phyloP scores from a whole-genome alignment of 768 basidiomycete species.

The Porphyrellus cyaneotinctus region DNA sequence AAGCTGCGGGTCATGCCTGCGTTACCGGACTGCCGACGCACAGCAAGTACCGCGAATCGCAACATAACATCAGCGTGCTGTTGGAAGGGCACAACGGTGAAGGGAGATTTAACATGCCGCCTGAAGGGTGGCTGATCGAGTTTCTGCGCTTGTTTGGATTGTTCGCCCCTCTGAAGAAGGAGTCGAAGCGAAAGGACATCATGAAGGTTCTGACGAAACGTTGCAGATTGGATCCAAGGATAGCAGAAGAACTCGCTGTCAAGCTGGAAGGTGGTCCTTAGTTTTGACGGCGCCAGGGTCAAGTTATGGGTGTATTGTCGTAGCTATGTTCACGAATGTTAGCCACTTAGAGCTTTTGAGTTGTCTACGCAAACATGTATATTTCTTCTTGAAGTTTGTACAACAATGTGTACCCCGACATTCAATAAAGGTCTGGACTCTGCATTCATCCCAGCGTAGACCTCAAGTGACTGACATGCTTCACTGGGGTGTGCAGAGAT shows the following conservation, averaged over 20 bases:
- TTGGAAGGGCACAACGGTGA: slow-evolving; percentile 10
- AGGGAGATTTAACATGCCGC: slow-evolving; percentile 25
- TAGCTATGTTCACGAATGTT: neutral
- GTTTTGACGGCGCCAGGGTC: neutral
- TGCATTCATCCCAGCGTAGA: too few species aligned
- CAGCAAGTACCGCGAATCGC: slow-evolving; percentile 27
- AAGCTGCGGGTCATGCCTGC: slow-evolving; percentile 31
- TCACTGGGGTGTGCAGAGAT: too few species aligned
- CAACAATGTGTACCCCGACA: neutral
- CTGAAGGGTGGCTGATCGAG: slow-evolving; percentile 23
- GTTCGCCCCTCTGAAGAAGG: slow-evolving; percentile 22
- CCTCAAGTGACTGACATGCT: too few species aligned
- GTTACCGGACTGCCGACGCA: slow-evolving; percentile 32
- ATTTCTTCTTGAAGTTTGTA: neutral
- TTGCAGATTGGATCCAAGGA: slow-evolving; percentile 20
- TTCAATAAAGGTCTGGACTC: too few species aligned
- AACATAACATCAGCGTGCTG: slow-evolving; percentile 12
- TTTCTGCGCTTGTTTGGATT: slow-evolving; percentile 25
- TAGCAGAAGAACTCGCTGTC: slow-evolving; percentile 20
- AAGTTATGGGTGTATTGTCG: neutral
- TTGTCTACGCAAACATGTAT: slow-evolving; percentile 8
- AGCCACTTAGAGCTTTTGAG: neutral
- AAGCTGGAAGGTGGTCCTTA: slow-evolving; percentile 10
- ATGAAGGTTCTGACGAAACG: slow-evolving; percentile 28
- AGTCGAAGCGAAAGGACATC: slow-evolving; percentile 22